A percentile compares a stretch with the other conserved stretches of the same genome.
Conservation (phyloP, 305 asterid species). For the Stenogyne calaminthoides region DNA sequence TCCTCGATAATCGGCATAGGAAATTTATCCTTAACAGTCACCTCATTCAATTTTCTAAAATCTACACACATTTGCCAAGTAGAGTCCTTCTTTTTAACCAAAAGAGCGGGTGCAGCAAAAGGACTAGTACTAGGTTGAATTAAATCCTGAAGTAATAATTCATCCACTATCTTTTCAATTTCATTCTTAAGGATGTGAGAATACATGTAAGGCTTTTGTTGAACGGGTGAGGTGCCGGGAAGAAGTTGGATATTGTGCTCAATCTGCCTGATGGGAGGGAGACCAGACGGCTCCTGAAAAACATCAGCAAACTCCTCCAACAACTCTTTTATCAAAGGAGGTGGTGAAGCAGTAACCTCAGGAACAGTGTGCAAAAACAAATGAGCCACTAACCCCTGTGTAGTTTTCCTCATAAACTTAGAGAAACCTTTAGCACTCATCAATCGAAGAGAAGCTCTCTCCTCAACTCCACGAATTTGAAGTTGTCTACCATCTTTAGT, state of each 20-base stretch:
- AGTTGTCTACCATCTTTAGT: too few relatives aligned
- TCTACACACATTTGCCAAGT: neutral
- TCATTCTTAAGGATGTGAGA: neutral
- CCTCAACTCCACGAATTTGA: too few relatives aligned
- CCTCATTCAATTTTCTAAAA: too few relatives aligned
- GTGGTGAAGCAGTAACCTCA: neutral
- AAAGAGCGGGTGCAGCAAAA: neutral
- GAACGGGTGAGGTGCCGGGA: neutral
- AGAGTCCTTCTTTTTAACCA: neutral
- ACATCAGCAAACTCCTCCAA: neutral
- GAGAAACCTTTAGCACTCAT: too few relatives aligned
- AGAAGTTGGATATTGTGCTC: neutral
- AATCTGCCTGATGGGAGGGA: neutral
- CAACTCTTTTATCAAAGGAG: neutral
- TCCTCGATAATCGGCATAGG: too few relatives aligned
- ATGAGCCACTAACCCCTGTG: neutral
- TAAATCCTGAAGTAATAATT: too few relatives aligned
- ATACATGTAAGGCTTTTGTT: neutral
- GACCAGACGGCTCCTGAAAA: neutral
- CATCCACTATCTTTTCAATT: neutral
- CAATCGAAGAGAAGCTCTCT: too few relatives aligned
- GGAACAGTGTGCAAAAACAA: neutral
- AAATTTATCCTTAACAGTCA: too few relatives aligned
- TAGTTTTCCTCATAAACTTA: neutral
- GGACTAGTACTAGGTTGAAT: neutral